Conservation (phyloP, 2,329 filamentous ascomycete genomes). For the Mycocentrospora acerina region DNA sequence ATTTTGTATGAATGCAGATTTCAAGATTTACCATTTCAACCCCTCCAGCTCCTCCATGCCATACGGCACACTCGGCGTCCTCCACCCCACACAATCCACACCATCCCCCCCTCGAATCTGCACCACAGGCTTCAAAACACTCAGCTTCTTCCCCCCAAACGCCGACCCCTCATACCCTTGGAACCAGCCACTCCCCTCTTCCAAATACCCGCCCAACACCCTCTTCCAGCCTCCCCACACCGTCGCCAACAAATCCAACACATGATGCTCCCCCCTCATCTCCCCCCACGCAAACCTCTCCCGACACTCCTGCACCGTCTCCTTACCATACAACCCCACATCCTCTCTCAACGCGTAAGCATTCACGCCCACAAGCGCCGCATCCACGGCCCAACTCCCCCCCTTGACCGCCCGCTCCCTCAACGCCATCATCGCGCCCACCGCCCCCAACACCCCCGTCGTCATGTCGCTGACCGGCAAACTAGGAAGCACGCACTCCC, state of each 20-base stretch:
- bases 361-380: constrained; percentile 33
- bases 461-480: constrained; percentile 34
- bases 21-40: constrained; percentile 9
- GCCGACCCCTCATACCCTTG: constrained; percentile 21
- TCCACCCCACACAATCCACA: constrained; percentile 9
- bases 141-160: constrained; percentile 24
- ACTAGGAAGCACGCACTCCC: constrained; percentile 24
- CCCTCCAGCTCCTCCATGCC: constrained; percentile 8
- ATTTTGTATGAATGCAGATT: too few relatives aligned
- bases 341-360: constrained; percentile 33
- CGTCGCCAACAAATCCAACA: constrained; percentile 30
- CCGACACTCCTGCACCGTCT: constrained; percentile 26
- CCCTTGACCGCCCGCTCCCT: constrained; percentile 22
- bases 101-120: constrained; percentile 11
- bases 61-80: constrained; percentile 15
- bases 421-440: constrained; percentile 28
- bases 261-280: constrained; percentile 31
- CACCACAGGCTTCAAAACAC: constrained; percentile 27
- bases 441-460: constrained; percentile 26
- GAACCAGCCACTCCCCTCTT: constrained; percentile 22
- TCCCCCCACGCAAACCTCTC: constrained; percentile 26
- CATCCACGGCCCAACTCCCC: constrained; percentile 18
- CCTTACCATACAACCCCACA: constrained; percentile 35
- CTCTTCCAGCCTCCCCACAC: constrained; percentile 30
- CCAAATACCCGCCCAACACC: constrained; percentile 18